Base-by-base conservation (phyloP, 441 rosid species). In the Dalechampia spathulata region DNA sequence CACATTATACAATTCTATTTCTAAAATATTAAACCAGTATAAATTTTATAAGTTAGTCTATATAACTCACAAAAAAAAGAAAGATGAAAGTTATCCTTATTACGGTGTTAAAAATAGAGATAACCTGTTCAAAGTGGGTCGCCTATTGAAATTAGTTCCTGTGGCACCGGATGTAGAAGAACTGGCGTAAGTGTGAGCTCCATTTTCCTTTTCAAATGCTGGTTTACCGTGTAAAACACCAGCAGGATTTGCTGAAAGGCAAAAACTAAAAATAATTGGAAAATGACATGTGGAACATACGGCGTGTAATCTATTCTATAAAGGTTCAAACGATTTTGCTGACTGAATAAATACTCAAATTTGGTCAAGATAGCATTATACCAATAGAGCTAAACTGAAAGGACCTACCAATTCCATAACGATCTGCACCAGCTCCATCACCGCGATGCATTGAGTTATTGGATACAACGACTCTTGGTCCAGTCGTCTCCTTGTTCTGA, bases 201-300 rank as follows among this genome's bases (percentile, higher is more conserved):
- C 96, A 80, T 83, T 82, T 69, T 90, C 97, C 78, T 75, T 93
- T 84, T 76, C 85, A 63, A 65, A 73, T 2, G 85, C 51, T 57
- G 91, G 71, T 72, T 83, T 93, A 62, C 78, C 79, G 45, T 74
- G 83, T 50, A 63, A 70, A 54, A 63, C 53, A 44, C 93, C 80
- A 62, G 86, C 74, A 62, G 86, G 75, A 44, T 90, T 97, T 93
- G 86, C 46, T 16, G 37, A 26, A 50, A 61, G 38, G 40, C 25
- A 41, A 45, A 36, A 25, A n/a, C 19, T 7, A n/a, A n/a, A n/a
- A n/a, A n/a, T n/a, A n/a, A n/a, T n/a, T n/a, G 41, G 44, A 25
- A n/a, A 52, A 4, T 1, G 16, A 26, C 12, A 1, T n/a, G n/a
- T n/a, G n/a, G n/a, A n/a, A n/a, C n/a, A n/a, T n/a, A n/a, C 2